These are phyloP conservation scores for Lizonia empirigonia DNA, from an alignment of 2,329 filamentous ascomycete species.

Conservation along the genomic window DNA sequence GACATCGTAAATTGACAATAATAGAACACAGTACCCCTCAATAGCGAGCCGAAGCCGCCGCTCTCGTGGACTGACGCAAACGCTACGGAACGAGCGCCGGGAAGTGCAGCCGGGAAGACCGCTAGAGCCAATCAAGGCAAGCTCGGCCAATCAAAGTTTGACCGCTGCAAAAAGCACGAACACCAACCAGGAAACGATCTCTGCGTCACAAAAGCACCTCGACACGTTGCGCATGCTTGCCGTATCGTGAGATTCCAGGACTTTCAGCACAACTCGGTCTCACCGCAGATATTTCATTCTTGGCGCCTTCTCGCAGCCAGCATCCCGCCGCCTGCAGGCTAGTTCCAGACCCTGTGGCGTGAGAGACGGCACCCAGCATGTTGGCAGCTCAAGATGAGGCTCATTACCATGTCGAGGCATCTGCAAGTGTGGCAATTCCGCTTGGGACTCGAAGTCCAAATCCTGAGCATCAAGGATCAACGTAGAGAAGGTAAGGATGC, in stretches of 20 bases:
- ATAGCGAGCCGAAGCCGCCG: too few relatives aligned
- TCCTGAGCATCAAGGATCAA: neutral
- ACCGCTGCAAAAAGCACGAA: slow-evolving; percentile 5
- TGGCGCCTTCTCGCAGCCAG: neutral
- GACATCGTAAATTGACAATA: slow-evolving; percentile 25
- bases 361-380: neutral
- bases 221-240: slow-evolving; percentile 1
- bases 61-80: slow-evolving; percentile 10
- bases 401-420: neutral
- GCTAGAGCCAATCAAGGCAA: slow-evolving; percentile 4
- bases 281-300: neutral
- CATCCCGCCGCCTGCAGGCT: neutral
- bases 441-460: neutral
- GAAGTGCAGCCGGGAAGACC: slow-evolving; percentile 5
- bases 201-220: slow-evolving; percentile 4
- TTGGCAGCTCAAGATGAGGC: neutral
- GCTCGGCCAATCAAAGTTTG: slow-evolving; percentile 2
- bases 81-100: slow-evolving; percentile 4
- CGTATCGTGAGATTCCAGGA: neutral
- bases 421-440: neutral
- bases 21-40: slow-evolving; percentile 1
- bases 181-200: neutral
- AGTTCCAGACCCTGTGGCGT: neutral
- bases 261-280: neutral
- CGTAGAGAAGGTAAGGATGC: slow-evolving; percentile 2